Conservation (phyloP, 2,329 filamentous ascomycete species). For the Sordariomycetes sp. region DNA sequence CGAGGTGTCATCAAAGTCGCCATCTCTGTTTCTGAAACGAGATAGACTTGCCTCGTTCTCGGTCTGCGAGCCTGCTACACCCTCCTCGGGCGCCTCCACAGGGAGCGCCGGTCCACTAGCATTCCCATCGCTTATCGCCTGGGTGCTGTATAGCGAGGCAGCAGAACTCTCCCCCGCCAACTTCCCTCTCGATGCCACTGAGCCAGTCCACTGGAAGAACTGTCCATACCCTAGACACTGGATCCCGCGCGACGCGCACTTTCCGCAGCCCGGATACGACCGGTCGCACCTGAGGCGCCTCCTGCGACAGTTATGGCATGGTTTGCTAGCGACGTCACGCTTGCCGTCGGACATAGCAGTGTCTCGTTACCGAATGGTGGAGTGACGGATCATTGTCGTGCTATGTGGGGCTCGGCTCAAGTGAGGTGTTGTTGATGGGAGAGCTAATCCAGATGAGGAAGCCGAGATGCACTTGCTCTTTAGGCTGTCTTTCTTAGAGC, state of each 20-base stretch:
- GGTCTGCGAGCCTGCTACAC: too few species aligned
- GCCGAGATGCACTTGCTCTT: too few species aligned
- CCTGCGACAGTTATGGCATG: constrained; percentile 40
- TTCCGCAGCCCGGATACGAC: constrained; percentile 34
- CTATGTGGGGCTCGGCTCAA: too few species aligned
- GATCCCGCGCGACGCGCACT: constrained; percentile 31
- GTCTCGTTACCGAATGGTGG: background rate
- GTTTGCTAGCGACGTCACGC: background rate
- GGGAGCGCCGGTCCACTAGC: too few species aligned
- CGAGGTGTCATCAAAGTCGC: background rate
- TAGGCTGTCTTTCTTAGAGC: too few species aligned
- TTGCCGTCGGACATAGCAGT: background rate
- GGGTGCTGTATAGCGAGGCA: constrained; percentile 13
- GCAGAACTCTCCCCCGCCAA: constrained; percentile 24
- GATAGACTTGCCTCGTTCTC: background rate
- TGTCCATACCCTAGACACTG: constrained; percentile 40
- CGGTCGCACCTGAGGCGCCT: constrained; percentile 39
- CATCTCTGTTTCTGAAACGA: background rate
- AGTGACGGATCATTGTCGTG: background rate
- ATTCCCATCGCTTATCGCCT: background rate
- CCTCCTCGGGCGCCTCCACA: background rate
- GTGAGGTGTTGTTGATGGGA: too few species aligned
- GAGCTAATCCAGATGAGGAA: too few species aligned
- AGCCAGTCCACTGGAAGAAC: constrained; percentile 37
- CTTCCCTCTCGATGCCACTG: constrained; percentile 27